Base-by-base conservation (phyloP, 768 basidiomycete genomes). In the Trichaptum fuscoviolaceum region DNA sequence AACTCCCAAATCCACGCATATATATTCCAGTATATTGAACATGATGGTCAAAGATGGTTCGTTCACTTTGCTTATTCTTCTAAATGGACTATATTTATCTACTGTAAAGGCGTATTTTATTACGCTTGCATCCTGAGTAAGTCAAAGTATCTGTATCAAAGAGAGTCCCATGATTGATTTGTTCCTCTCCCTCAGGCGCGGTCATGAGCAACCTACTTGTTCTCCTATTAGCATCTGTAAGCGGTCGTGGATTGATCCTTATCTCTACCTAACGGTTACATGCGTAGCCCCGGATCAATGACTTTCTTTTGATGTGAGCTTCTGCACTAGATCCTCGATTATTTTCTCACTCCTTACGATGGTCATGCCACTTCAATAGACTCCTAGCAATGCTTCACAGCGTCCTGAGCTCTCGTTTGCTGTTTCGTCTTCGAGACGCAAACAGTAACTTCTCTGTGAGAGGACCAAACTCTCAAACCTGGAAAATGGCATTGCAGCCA, bases 21-120 rank as follows among this genome's bases (percentile, higher is more conserved):
- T 20, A 52, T 52, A 52, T 12, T 52, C 42, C 10, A 52, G 20
- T 3, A 52, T 52, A 20, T 12, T 52, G 20, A 20, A 20, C 3
- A 52, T 52, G 42, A 52, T 52, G 42, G 42, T 52, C 42, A 52
- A 52, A 52, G 42, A 52, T 52, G 42, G 42, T 52, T 52, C 20
- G 42, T 52, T 20, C 12, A 20, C 42, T 12, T 15, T 12, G 42
- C 3, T 52, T 52, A 52, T 15, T 52, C 10, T 3, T 5, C 42
- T 52, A 4, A 12, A 5, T 52, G 6, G 8, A 30, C 30, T 30
- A 15, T 52, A 52, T 12, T 52, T 20, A 52, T n/a, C 42, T 12
- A 52, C 2, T 5, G 12, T 12, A 12, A 6, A 52, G 42, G 42
- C 3, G 42, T 52, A 2, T 20, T 52, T 52, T 52, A 52, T 12